phyloP scores from a whole-genome alignment of 179 eudicot species.

The Silene noctiflora region DNA sequence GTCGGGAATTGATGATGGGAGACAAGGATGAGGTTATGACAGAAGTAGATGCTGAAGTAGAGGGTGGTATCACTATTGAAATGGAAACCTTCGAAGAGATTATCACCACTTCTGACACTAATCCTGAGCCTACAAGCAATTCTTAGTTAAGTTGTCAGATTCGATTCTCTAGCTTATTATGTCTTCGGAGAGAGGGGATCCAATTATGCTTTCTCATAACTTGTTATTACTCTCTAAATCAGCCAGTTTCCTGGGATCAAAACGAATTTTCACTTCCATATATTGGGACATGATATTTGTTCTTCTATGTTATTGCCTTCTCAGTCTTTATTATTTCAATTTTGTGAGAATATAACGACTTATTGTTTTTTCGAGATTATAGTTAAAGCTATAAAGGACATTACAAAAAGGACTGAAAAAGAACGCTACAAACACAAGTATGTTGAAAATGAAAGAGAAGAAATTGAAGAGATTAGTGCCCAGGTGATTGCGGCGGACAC shows the following conservation, averaged over 20 bases:
- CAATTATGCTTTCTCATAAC: background rate
- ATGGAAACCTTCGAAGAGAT: conserved; percentile 53
- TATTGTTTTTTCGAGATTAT: background rate
- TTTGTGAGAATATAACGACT: background rate
- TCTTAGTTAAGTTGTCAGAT: conserved; percentile 18
- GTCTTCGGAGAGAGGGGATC: background rate
- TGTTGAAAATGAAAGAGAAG: too few relatives aligned
- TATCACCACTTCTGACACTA: conserved; percentile 43
- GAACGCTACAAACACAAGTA: too few relatives aligned
- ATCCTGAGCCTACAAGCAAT: conserved; percentile 32
- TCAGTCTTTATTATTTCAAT: background rate
- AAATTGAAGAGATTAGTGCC: too few relatives aligned
- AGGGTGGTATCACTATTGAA: conserved; percentile 54
- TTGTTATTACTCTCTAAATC: background rate
- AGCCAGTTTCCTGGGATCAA: background rate
- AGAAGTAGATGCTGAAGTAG: conserved; percentile 45
- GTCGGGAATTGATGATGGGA: conserved; percentile 34
- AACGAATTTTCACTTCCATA: background rate
- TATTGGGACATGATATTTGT: background rate
- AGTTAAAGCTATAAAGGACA: background rate
- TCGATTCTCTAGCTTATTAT: background rate
- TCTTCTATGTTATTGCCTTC: background rate
- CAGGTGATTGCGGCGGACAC: too few relatives aligned
- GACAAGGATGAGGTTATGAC: conserved; percentile 67
- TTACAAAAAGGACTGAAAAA: too few relatives aligned